These are phyloP conservation scores for Leccinum subgranulosum DNA, from an alignment of 768 basidiomycete genomes.

Conservation along the genomic window DNA sequence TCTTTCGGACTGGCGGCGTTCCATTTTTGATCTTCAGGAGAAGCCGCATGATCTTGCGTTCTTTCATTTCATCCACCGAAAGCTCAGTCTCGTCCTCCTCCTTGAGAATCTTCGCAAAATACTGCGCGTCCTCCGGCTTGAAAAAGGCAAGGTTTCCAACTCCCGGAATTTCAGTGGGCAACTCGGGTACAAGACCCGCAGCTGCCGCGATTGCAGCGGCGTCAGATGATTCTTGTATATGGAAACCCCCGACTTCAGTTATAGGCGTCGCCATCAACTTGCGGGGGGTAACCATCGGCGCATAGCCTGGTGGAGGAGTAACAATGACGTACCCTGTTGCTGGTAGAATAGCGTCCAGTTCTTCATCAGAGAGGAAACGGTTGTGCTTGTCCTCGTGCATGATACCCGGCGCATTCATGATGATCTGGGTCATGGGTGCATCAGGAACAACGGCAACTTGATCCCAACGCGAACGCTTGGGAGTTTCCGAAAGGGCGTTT, in stretches of 20 bases:
- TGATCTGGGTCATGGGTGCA: constrained; percentile 71
- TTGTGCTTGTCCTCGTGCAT: constrained; percentile 95
- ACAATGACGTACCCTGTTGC: constrained; percentile 86
- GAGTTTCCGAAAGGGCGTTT: constrained; percentile 52
- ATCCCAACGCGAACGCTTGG: constrained; percentile 96
- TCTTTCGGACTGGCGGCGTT: constrained; percentile 96
- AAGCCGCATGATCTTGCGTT: constrained; percentile 98
- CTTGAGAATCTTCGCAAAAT: constrained; percentile 93
- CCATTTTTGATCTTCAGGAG: constrained; percentile 99
- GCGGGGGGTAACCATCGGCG: constrained; percentile 65
- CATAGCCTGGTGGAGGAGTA: constrained; percentile 92
- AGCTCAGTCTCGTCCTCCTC: constrained; percentile 94
- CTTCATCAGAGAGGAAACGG: constrained; percentile 93
- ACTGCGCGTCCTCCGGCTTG: constrained; percentile 97
- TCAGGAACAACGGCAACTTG: constrained; percentile 80
- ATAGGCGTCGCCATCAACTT: constrained; percentile 56
- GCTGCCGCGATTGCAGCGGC: constrained; percentile 85
- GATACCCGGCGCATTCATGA: constrained; percentile 81
- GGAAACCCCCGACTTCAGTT: constrained; percentile 78
- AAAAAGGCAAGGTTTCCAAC: constrained; percentile 97
- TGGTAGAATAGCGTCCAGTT: constrained; percentile 89
- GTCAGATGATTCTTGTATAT: constrained; percentile 94
- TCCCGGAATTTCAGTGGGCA: constrained; percentile 97
- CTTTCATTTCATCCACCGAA: constrained; percentile 97
- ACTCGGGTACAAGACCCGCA: constrained; percentile 86